A percentile compares a stretch with the other conserved stretches of the same genome.
Conservation (phyloP, 148 eudicot genomes). For the Dysphania ambrosioides region DNA sequence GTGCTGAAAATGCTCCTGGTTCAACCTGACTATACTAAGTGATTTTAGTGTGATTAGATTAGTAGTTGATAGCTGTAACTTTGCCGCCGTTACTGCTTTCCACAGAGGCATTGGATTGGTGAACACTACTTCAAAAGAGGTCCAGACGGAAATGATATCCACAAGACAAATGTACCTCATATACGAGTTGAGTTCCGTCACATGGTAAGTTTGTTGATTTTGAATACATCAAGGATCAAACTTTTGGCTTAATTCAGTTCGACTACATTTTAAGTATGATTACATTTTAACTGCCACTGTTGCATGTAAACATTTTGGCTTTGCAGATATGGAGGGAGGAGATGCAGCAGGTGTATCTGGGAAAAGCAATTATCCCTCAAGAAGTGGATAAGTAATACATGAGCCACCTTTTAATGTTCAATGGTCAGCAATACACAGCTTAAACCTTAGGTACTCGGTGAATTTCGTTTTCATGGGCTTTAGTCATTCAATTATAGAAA, state of each 20-base stretch:
- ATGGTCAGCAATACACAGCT: background rate
- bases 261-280: too few relatives aligned
- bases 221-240: background rate
- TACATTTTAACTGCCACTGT: background rate
- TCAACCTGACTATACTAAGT: background rate
- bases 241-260: too few relatives aligned
- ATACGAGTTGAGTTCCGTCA: constrained; percentile 92
- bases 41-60: background rate
- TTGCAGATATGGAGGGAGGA: constrained; percentile 96
- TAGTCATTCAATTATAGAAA: background rate
- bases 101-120: constrained; percentile 92
- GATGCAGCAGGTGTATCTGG: constrained; percentile 88
- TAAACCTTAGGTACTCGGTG: background rate
- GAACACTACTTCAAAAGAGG: constrained; percentile 78
- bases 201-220: constrained; percentile 51
- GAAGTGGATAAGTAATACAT: constrained; percentile 47
- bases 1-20: background rate
- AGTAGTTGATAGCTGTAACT: constrained; percentile 3
- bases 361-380: constrained; percentile 61
- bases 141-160: constrained; percentile 93
- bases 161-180: constrained; percentile 92
- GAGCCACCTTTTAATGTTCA: background rate
- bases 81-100: background rate
- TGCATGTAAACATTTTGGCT: constrained; percentile 1
- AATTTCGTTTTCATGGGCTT: background rate